Percentiles rank a stretch among this genome's conserved stretches.
Evolutionary conservation across 106 monocot species (phyloP).

Genomic region (Ottelia alismoides): DNA sequence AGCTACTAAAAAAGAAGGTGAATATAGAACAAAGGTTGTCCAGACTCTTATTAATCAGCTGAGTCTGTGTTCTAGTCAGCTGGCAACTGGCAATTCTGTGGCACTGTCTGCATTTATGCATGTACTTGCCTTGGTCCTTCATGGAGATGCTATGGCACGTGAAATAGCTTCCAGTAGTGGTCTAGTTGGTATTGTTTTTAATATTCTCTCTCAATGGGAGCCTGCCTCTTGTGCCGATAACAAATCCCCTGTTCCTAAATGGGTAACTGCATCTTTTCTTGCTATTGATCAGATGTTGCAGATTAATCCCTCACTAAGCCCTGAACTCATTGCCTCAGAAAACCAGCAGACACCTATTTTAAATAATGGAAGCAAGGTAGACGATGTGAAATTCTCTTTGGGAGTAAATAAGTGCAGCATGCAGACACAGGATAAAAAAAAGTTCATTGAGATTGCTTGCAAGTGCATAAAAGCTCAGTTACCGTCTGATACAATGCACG

Average conservation of each 20-base stretch:
- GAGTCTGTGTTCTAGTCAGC: conserved; percentile 24
- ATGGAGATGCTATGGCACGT: conserved; percentile 71
- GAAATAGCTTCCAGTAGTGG: conserved; percentile 64
- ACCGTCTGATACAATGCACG: conserved; percentile 93
- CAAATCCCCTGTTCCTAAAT: conserved; percentile 60
- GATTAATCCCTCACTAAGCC: conserved; percentile 51
- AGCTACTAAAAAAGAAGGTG: conserved; percentile 73
- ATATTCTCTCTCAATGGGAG: conserved; percentile 73
- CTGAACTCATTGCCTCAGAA: conserved; percentile 39
- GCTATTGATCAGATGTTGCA: conserved; percentile 84
- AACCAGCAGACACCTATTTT: conserved; percentile 35
- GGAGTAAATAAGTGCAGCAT: conserved; percentile 20
- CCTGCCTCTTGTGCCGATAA: conserved; percentile 23
- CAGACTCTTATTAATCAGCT: conserved; percentile 57
- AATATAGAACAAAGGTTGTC: conserved; percentile 53
- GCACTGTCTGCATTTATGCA: conserved; percentile 73
- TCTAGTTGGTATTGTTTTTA: conserved; percentile 54
- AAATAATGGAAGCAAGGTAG: conserved; percentile 36
- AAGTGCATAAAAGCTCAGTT: conserved; percentile 67
- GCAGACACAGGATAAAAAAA: conserved; percentile 57
- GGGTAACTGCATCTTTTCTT: conserved; percentile 93
- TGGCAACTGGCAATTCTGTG: conserved; percentile 22
- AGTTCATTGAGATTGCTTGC: conserved; percentile 76
- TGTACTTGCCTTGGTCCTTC: conserved; percentile 86
- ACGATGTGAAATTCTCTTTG: conserved; percentile 18